Conservation (phyloP, 2,329 filamentous ascomycete species). For the Fusarium sacchari region DNA sequence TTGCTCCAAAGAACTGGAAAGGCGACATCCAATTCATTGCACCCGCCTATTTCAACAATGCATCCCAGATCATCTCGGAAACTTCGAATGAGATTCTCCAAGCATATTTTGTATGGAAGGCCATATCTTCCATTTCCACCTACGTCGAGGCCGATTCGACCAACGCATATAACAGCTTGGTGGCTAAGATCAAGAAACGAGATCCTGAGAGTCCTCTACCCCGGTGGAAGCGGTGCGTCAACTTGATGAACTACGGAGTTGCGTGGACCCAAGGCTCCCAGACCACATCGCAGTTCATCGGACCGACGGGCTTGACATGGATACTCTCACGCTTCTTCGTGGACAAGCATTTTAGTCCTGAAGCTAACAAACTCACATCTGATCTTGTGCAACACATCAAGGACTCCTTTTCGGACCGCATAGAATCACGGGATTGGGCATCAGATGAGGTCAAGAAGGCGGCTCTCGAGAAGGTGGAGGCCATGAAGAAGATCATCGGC, state of each 20-base stretch:
- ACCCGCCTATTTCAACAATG: background rate
- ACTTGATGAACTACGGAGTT: background rate
- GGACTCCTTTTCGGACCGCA: constrained; percentile 68
- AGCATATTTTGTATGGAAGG: background rate
- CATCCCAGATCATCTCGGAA: background rate
- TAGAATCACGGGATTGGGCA: constrained; percentile 72
- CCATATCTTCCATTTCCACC: background rate
- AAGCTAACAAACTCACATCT: constrained; percentile 72
- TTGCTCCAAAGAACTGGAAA: background rate
- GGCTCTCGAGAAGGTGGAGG: constrained; percentile 71
- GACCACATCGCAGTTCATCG: background rate
- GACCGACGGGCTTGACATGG: constrained; percentile 65
- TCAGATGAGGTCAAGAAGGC: constrained; percentile 67
- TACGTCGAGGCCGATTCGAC: background rate
- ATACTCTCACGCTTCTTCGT: constrained; percentile 77
- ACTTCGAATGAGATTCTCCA: background rate
- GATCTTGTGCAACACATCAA: constrained; percentile 78
- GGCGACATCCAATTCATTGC: background rate
- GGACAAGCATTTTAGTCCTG: constrained; percentile 72
- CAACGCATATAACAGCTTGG: background rate
- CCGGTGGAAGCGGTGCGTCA: background rate
- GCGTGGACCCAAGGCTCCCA: background rate
- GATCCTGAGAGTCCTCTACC: background rate
- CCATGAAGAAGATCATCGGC: constrained; percentile 75
- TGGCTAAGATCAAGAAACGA: background rate